These are phyloP conservation scores for Salvia splendens DNA, from an alignment of 257 asterid species.

Conservation along the genomic window DNA sequence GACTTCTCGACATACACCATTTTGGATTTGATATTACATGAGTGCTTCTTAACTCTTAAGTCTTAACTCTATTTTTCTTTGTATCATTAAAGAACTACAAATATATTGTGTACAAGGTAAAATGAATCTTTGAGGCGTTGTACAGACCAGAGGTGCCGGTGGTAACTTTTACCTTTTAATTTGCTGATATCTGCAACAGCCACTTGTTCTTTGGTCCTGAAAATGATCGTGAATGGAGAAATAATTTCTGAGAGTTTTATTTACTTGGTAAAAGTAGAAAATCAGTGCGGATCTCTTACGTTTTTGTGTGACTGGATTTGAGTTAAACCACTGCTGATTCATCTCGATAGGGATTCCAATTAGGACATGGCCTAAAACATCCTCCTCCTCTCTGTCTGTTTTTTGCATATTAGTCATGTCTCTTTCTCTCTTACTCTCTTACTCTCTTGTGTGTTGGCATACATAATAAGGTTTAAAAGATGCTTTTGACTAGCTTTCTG, in stretches of 20 bases:
- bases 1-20: not conserved
- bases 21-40: constrained; percentile 2
- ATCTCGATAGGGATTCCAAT: too few species aligned
- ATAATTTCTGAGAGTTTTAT: not conserved
- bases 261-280: not conserved
- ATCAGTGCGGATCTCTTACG: too few species aligned
- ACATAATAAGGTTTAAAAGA: not conserved
- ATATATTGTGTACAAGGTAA: not conserved
- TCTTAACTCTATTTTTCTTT: too few species aligned
- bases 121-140: not conserved
- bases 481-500: constrained; percentile 4
- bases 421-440: not conserved
- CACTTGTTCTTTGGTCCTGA: not conserved
- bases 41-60: not conserved
- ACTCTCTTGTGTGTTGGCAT: not conserved
- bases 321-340: too few species aligned
- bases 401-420: not conserved
- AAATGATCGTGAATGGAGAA: not conserved
- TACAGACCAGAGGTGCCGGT: not conserved
- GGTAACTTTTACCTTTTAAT: not conserved
- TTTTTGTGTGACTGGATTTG: too few species aligned
- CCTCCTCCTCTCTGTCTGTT: not conserved
- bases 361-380: not conserved
- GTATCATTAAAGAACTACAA: not conserved
- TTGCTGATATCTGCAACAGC: too few species aligned